Percentiles rank a stretch among this genome's conserved stretches.
Conservation (phyloP, 1,139 yeast genomes). For the Zygosaccharomyces pseudobailii region DNA sequence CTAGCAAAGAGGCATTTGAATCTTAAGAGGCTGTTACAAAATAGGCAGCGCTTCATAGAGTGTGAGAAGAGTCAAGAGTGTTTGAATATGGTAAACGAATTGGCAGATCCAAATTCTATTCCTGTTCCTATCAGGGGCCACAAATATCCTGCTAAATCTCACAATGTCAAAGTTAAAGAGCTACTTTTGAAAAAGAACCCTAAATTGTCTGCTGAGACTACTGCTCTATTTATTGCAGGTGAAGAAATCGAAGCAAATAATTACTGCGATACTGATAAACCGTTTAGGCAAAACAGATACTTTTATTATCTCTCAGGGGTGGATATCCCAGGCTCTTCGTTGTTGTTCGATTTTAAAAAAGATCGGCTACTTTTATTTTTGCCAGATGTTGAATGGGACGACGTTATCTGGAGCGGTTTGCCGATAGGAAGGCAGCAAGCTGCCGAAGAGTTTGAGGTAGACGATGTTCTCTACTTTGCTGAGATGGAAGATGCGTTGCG, state of each 20-base stretch:
- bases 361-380: slow-evolving; percentile 67
- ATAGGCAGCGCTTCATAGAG: background rate
- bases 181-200: slow-evolving; percentile 39
- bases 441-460: slow-evolving; percentile 62
- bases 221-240: slow-evolving; percentile 61
- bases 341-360: slow-evolving; percentile 50
- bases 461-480: slow-evolving; percentile 61
- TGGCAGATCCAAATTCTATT: slow-evolving; percentile 13
- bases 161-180: slow-evolving; percentile 40
- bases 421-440: slow-evolving; percentile 74
- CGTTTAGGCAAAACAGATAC: slow-evolving; percentile 84
- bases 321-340: slow-evolving; percentile 70
- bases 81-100: background rate
- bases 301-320: slow-evolving; percentile 87
- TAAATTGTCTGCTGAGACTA: slow-evolving; percentile 19
- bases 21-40: background rate
- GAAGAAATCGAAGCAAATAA: slow-evolving; percentile 58
- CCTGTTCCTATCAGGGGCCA: slow-evolving; percentile 26
- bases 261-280: slow-evolving; percentile 74
- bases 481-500: slow-evolving; percentile 40
- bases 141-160: slow-evolving; percentile 71
- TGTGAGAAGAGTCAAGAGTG: background rate
- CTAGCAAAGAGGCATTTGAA: slow-evolving; percentile 4
- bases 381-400: slow-evolving; percentile 81
- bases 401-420: slow-evolving; percentile 94